These are phyloP conservation scores for Starmerella sp. DNA, from an alignment of 805 yeast genomes.

Conservation along the genomic window DNA sequence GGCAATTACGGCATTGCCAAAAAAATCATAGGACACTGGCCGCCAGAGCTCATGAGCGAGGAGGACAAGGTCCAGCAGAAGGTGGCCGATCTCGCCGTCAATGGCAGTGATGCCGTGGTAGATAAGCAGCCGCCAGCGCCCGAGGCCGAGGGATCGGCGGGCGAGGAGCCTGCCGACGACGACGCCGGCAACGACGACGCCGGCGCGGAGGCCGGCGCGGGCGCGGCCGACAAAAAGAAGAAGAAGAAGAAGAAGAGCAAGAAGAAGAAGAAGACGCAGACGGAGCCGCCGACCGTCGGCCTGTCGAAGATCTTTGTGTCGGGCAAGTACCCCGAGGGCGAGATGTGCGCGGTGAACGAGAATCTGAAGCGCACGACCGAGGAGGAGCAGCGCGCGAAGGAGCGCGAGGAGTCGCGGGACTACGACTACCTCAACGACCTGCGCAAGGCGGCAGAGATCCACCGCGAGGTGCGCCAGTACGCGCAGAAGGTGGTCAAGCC, in stretches of 20 bases:
- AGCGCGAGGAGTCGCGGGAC: slow-evolving; percentile 40
- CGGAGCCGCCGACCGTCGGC: slow-evolving; percentile 43
- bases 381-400: slow-evolving; percentile 75
- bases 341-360: slow-evolving; percentile 14
- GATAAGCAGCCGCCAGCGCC: background rate
- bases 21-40: background rate
- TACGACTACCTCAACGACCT: slow-evolving; percentile 58
- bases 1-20: background rate
- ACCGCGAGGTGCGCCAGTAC: slow-evolving; percentile 76
- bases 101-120: background rate
- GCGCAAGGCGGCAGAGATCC: slow-evolving; percentile 93
- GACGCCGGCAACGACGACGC: background rate
- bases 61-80: background rate
- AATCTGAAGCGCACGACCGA: slow-evolving; percentile 55
- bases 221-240: slow-evolving; percentile 27
- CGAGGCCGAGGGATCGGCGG: background rate
- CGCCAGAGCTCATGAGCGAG: background rate
- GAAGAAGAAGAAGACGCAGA: slow-evolving; percentile 42
- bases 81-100: background rate
- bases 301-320: slow-evolving; percentile 60
- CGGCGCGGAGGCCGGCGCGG: slow-evolving; percentile 16
- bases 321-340: slow-evolving; percentile 31
- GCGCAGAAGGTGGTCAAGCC: slow-evolving; percentile 68
- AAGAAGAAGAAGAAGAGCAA: slow-evolving; percentile 50
- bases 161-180: background rate